Evolutionary conservation across 345 rosid genomes (phyloP).

Genomic region (Brassica nigra): DNA sequence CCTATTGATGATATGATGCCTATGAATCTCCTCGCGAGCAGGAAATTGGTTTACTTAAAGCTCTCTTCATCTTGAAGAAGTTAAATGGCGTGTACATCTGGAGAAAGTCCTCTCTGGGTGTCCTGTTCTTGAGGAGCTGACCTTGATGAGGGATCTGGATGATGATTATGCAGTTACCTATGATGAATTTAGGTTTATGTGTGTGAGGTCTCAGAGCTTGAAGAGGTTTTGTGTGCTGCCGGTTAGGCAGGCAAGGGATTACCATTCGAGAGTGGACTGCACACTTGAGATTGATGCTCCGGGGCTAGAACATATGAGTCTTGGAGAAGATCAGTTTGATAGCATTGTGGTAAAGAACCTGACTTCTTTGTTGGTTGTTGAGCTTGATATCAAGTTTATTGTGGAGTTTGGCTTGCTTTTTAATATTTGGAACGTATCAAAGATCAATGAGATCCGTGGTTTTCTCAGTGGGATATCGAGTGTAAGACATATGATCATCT

Average conservation of each 20-base stretch:
- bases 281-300: constrained; percentile 11
- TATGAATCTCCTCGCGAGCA: too few relatives aligned
- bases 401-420: neutral
- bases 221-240: neutral
- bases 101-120: neutral
- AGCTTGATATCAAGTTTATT: neutral
- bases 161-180: neutral
- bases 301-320: neutral
- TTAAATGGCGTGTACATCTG: neutral
- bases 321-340: neutral
- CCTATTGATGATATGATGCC: neutral
- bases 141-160: neutral
- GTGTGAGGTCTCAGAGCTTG: neutral
- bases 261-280: neutral
- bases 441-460: neutral
- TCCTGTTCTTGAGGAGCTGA: constrained; percentile 5
- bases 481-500: constrained; percentile 29
- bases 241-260: neutral
- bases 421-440: neutral
- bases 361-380: neutral
- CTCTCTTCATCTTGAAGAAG: neutral
- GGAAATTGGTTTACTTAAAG: too few relatives aligned
- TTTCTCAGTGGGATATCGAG: neutral
- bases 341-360: constrained; percentile 13
- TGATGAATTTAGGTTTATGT: neutral